Conservation (phyloP, 2,329 filamentous ascomycete genomes). For the Paecilomyces niveus region DNA sequence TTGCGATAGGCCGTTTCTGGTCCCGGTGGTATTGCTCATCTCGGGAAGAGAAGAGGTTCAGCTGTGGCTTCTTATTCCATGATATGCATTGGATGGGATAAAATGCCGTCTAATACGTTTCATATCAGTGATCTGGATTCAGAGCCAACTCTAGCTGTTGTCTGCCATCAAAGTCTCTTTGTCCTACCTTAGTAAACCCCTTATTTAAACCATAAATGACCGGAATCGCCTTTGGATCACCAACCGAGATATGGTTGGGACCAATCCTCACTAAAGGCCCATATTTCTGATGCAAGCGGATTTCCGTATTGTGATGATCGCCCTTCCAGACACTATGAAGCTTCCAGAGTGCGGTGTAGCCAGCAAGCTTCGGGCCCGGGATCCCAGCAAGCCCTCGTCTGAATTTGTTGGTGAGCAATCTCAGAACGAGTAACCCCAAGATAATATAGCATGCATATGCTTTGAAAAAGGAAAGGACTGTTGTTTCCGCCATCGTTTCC, state of each 20-base stretch:
- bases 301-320: constrained; percentile 7
- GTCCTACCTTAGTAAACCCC: constrained; percentile 63
- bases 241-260: constrained; percentile 54
- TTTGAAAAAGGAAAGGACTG: neutral
- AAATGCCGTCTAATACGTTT: constrained; percentile 8
- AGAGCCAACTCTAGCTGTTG: neutral
- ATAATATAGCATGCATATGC: constrained; percentile 1
- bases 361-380: constrained; percentile 7
- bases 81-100: constrained; percentile 15
- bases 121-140: neutral
- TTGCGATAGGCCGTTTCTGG: constrained; percentile 14
- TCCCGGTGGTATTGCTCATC: constrained; percentile 13
- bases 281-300: constrained; percentile 23
- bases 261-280: constrained; percentile 24
- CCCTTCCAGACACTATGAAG: constrained; percentile 12
- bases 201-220: constrained; percentile 80
- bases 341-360: constrained; percentile 12
- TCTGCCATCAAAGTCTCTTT: neutral
- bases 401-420: constrained; percentile 5
- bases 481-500: neutral
- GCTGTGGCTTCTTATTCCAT: constrained; percentile 14
- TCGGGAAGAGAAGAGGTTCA: constrained; percentile 15
- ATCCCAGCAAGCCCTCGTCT: constrained; percentile 6
- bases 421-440: neutral
- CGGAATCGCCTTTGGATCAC: constrained; percentile 66